Conservation (phyloP, 164 flowering plant genomes). For the Macadamia integrifolia region DNA sequence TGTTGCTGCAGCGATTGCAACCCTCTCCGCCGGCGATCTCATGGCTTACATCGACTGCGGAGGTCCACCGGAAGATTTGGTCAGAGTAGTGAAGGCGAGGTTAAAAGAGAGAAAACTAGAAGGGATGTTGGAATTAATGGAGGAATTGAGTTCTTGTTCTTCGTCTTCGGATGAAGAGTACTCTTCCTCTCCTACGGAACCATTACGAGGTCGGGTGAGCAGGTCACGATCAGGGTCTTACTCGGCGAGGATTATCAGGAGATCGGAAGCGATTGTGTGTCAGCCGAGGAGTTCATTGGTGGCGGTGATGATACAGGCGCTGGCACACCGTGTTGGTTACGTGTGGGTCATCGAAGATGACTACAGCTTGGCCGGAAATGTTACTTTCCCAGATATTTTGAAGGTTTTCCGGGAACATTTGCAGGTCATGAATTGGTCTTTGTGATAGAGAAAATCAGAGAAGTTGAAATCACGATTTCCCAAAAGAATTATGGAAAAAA, state of each 20-base stretch:
- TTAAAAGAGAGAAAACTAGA: constrained; percentile 44
- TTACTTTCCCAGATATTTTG: constrained; percentile 60
- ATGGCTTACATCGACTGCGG: constrained; percentile 88
- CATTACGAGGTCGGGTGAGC: constrained; percentile 15
- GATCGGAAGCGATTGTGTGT: constrained; percentile 84
- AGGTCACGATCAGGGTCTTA: constrained; percentile 44
- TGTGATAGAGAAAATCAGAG: too few species aligned
- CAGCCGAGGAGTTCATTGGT: constrained; percentile 69
- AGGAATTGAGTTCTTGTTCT: constrained; percentile 5
- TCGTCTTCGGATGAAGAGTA: constrained; percentile 60
- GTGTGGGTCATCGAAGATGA: constrained; percentile 92
- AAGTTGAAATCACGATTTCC: too few species aligned
- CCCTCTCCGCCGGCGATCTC: constrained; percentile 76
- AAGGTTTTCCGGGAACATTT: constrained; percentile 61
- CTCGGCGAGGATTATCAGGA: constrained; percentile 58
- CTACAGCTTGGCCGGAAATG: constrained; percentile 63
- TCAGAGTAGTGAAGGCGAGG: constrained; percentile 42
- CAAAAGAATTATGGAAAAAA: too few species aligned
- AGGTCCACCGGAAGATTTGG: constrained; percentile 66
- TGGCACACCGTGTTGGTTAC: constrained; percentile 75
- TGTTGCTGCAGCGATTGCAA: constrained; percentile 63
- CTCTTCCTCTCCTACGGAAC: constrained; percentile 6
- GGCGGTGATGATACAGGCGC: constrained; percentile 94
- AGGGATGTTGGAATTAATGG: constrained; percentile 45
- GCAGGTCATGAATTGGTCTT: constrained; percentile 4